phyloP scores from a whole-genome alignment of 129 eudicot genomes.

The Flaveria linearis region DNA sequence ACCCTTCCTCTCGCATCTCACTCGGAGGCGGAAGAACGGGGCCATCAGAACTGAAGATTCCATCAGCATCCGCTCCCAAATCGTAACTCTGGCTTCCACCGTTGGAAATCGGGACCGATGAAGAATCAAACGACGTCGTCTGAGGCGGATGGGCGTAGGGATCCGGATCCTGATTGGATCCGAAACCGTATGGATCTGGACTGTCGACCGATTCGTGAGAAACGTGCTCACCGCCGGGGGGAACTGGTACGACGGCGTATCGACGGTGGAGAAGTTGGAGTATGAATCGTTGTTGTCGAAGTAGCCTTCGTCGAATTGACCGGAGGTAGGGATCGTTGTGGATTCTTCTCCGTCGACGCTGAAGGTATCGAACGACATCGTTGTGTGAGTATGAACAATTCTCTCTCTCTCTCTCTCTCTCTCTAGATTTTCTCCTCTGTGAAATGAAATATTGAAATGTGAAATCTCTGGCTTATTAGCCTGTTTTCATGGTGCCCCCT shows the following conservation, averaged over 20 bases:
- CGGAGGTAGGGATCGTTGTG: slow-evolving; percentile 36
- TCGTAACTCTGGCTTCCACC: slow-evolving; percentile 66
- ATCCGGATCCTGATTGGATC: slow-evolving; percentile 32
- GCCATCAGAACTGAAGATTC: slow-evolving; percentile 76
- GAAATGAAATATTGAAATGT: not conserved
- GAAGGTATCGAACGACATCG: slow-evolving; percentile 62
- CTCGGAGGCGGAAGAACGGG: slow-evolving; percentile 88
- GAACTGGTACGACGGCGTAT: slow-evolving; percentile 40
- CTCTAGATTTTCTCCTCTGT: slow-evolving; percentile 23
- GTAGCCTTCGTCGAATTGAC: slow-evolving; percentile 58
- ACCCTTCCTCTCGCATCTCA: slow-evolving; percentile 83
- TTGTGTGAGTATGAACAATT: not conserved
- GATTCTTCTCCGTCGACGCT: slow-evolving; percentile 70
- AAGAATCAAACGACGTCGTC: slow-evolving; percentile 41
- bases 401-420: slow-evolving; percentile 36
- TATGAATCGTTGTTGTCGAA: slow-evolving; percentile 41
- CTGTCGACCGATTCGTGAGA: slow-evolving; percentile 47
- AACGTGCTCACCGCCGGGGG: slow-evolving; percentile 40
- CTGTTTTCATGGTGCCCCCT: slow-evolving; percentile 36
- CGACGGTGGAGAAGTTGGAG: slow-evolving; percentile 51
- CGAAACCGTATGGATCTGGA: slow-evolving; percentile 72
- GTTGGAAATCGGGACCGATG: slow-evolving; percentile 62
- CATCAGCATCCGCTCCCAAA: slow-evolving; percentile 57
- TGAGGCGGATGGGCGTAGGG: slow-evolving; percentile 37
- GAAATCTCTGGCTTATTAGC: slow-evolving; percentile 14